Percentiles rank a stretch among this genome's conserved stretches.
These are phyloP conservation scores for Yarrowia sp. DNA, from an alignment of 805 yeast genomes.

Conservation along the genomic window DNA sequence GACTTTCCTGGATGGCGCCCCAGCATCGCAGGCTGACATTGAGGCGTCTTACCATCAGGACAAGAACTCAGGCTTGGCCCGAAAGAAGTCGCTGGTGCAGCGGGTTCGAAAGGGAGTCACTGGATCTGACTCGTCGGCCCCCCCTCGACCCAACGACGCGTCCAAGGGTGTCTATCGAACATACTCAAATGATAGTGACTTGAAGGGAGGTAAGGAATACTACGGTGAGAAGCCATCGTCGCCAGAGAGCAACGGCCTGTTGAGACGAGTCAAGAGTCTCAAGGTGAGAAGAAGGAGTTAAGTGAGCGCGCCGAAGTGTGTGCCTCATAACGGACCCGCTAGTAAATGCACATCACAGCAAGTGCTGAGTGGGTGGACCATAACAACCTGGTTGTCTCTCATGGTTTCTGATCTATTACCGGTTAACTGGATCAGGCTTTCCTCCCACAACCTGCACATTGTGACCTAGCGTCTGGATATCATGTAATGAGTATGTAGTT, in stretches of 20 bases:
- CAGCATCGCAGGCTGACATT: conserved; percentile 61
- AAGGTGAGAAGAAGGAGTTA: conserved; percentile 47
- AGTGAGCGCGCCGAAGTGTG: not conserved
- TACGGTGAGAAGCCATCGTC: conserved; percentile 25
- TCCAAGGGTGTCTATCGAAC: conserved; percentile 24
- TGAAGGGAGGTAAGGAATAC: conserved; percentile 26
- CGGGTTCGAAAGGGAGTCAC: conserved; percentile 44
- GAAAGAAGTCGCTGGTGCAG: conserved; percentile 82
- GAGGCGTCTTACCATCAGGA: conserved; percentile 34
- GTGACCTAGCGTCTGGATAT: not conserved
- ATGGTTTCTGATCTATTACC: not conserved
- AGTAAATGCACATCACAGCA: not conserved
- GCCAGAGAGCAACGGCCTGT: conserved; percentile 41
- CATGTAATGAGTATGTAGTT: conserved; percentile 6
- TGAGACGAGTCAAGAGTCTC: conserved; percentile 85
- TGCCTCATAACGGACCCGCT: not conserved
- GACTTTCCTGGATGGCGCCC: conserved; percentile 94
- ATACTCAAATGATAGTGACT: conserved; percentile 26
- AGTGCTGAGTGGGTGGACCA: not conserved
- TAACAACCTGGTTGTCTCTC: not conserved
- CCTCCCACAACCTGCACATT: not conserved
- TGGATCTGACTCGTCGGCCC: conserved; percentile 32
- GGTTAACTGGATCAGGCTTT: not conserved
- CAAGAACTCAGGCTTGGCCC: conserved; percentile 50
- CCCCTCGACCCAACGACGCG: conserved; percentile 27